phyloP scores from a whole-genome alignment of 331 rosid genomes.

The Saraca asoca region DNA sequence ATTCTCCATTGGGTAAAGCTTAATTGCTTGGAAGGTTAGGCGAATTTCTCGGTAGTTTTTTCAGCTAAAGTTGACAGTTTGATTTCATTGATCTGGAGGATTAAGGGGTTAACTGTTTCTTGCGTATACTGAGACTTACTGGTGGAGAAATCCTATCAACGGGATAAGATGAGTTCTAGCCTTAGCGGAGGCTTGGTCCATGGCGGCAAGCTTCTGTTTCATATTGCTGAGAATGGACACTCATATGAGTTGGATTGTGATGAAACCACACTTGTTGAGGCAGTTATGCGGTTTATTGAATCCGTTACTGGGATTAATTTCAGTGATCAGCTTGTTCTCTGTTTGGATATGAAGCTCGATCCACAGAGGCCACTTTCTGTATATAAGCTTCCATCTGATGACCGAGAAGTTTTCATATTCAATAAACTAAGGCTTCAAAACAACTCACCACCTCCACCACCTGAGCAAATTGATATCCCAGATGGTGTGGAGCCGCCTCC shows the following conservation, averaged over 20 bases:
- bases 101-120: background rate
- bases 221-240: constrained; percentile 93
- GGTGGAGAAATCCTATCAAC: constrained; percentile 31
- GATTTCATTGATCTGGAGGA: constrained; percentile 15
- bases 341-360: constrained; percentile 73
- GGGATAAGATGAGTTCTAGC: constrained; percentile 73
- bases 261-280: constrained; percentile 68
- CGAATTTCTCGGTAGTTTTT: constrained; percentile 34
- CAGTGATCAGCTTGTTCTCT: constrained; percentile 80
- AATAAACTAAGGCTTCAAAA: constrained; percentile 71
- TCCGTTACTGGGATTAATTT: constrained; percentile 50
- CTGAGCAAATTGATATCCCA: constrained; percentile 57
- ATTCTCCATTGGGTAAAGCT: constrained; percentile 4
- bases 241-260: constrained; percentile 71
- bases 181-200: constrained; percentile 46
- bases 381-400: constrained; percentile 85
- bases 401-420: constrained; percentile 72
- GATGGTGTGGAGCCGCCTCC: constrained; percentile 55
- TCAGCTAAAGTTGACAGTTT: constrained; percentile 36
- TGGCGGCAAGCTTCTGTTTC: constrained; percentile 66
- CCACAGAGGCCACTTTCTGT: constrained; percentile 62
- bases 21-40: constrained; percentile 21
- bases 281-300: constrained; percentile 68
- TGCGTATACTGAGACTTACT: constrained; percentile 33
- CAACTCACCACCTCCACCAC: constrained; percentile 61